Evolutionary conservation across 768 basidiomycete genomes (phyloP).

Genomic region (Leucosporidium scottii): DNA sequence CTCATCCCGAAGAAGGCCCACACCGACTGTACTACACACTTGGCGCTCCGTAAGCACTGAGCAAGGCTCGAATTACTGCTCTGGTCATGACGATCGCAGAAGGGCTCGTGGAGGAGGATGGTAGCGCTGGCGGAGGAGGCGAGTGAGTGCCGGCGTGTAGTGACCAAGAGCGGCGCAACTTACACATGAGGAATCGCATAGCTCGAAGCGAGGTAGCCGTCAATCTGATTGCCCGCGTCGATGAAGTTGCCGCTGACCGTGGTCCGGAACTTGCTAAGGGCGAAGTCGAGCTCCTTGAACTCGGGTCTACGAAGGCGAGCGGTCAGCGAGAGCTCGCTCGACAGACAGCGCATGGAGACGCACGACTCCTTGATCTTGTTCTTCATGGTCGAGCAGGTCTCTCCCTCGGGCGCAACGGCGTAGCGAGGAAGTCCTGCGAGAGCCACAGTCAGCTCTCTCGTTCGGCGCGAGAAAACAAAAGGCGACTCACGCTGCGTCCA

Average conservation of each 20-base stretch:
- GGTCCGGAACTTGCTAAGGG: slow-evolving; percentile 25
- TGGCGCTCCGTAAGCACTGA: slow-evolving; percentile 19
- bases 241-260: slow-evolving; percentile 18
- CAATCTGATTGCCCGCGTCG: slow-evolving; percentile 14
- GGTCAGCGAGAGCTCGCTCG: background rate
- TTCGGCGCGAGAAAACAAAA: no score
- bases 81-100: slow-evolving; percentile 21
- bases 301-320: background rate
- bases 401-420: background rate
- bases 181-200: slow-evolving; percentile 31
- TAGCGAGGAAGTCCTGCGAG: background rate
- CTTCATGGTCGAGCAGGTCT: background rate
- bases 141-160: background rate
- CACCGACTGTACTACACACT: slow-evolving; percentile 30
- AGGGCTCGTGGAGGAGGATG: slow-evolving; percentile 29
- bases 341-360: background rate
- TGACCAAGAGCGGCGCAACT: background rate
- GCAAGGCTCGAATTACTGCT: slow-evolving; percentile 16
- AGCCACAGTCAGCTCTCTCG: no score
- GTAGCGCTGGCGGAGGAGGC: slow-evolving; percentile 14
- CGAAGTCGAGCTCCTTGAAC: slow-evolving; percentile 28
- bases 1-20: slow-evolving; percentile 16
- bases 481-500: slow-evolving; percentile 13
- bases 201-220: slow-evolving; percentile 21
- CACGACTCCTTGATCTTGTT: background rate